Evolutionary conservation across 257 asterid genomes (phyloP).

Genomic region (Anisodus acutangulus): DNA sequence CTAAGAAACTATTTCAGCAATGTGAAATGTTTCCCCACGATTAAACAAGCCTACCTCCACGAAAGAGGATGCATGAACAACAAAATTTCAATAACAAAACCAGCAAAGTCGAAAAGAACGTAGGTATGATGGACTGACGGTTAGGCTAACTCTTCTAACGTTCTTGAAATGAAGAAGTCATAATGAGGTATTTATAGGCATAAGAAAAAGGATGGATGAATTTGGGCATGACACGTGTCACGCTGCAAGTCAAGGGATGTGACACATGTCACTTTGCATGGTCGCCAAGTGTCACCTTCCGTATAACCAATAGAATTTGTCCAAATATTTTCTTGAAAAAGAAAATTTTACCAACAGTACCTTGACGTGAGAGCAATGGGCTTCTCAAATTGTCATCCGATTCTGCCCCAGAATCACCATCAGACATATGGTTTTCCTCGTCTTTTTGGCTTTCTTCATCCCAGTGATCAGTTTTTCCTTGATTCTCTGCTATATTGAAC

Average conservation of each 20-base stretch:
- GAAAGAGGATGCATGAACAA: background rate
- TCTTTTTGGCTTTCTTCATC: slow-evolving; percentile 75
- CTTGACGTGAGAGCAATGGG: slow-evolving; percentile 74
- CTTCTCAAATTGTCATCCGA: slow-evolving; percentile 79
- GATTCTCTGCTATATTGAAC: slow-evolving; percentile 65
- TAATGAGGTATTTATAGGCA: background rate
- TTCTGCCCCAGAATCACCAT: slow-evolving; percentile 56
- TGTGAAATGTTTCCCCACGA: background rate
- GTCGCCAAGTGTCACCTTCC: too few relatives aligned
- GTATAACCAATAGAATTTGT: too few relatives aligned
- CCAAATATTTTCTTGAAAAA: too few relatives aligned
- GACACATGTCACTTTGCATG: background rate
- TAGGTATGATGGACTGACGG: background rate
- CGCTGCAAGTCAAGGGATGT: background rate
- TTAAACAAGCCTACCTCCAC: background rate
- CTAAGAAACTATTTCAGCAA: background rate
- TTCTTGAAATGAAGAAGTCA: background rate
- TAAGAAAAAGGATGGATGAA: too few relatives aligned
- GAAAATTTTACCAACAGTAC: background rate
- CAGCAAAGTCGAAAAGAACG: background rate
- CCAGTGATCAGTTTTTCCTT: slow-evolving; percentile 61
- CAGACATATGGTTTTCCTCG: slow-evolving; percentile 46
- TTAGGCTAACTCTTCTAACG: background rate
- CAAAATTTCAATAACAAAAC: background rate
- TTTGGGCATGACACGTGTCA: background rate